phyloP scores from a whole-genome alignment of 257 asterid genomes.

The Solanum okadae region DNA sequence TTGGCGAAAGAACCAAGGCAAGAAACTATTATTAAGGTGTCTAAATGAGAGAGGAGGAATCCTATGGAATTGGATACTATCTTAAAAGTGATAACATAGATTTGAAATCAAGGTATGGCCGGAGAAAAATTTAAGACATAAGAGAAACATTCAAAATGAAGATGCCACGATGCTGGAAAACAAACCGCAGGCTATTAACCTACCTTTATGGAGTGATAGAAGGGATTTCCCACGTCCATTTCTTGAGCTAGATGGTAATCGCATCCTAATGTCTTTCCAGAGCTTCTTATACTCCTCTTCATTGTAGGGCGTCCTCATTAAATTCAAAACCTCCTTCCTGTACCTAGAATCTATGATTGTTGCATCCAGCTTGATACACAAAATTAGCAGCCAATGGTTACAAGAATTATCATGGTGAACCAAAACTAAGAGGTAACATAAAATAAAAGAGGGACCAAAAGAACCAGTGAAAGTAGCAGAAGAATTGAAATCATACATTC shows the following conservation, averaged over 20 bases:
- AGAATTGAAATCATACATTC: no score
- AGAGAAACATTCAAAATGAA: neutral
- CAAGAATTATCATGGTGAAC: neutral
- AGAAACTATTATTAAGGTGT: neutral
- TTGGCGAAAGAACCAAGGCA: neutral
- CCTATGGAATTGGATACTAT: neutral
- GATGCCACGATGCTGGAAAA: neutral
- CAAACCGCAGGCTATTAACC: neutral
- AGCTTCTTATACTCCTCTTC: slow-evolving; percentile 25
- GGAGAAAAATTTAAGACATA: neutral
- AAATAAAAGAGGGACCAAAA: no score
- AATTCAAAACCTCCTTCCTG: slow-evolving; percentile 13
- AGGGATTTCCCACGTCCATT: neutral
- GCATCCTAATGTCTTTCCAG: neutral
- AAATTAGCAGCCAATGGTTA: neutral
- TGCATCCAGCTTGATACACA: slow-evolving; percentile 17
- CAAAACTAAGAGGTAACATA: neutral
- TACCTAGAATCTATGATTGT: neutral
- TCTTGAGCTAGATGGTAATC: neutral
- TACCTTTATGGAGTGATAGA: neutral
- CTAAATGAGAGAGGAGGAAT: neutral
- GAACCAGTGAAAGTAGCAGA: no score
- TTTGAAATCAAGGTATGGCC: neutral
- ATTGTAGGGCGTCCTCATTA: slow-evolving; percentile 21
- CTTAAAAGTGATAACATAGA: neutral